phyloP scores from a whole-genome alignment of 257 asterid genomes.

The Solanum pinnatisectum region DNA sequence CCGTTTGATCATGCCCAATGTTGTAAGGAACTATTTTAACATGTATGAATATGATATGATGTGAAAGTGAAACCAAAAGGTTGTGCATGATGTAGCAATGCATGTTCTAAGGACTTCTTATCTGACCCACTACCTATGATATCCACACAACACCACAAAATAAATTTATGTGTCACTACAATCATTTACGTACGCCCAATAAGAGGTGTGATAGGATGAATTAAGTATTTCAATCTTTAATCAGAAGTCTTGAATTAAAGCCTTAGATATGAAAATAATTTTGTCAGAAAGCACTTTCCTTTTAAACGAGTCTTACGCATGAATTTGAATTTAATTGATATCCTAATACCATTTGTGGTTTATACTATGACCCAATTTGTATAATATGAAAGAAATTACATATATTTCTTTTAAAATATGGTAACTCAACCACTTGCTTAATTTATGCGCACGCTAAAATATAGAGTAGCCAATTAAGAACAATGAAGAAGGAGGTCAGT shows the following conservation, averaged over 20 bases:
- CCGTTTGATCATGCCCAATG: not conserved
- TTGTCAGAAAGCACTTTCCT: too few species aligned
- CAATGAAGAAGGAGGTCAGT: not conserved
- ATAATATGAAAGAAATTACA: too few species aligned
- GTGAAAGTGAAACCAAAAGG: not conserved
- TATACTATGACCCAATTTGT: too few species aligned
- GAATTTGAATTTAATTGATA: not conserved
- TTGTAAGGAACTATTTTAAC: not conserved
- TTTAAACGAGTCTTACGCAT: not conserved
- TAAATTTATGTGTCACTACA: not conserved
- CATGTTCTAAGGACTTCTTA: not conserved
- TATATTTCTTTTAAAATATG: too few species aligned
- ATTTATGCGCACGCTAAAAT: not conserved
- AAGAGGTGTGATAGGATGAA: too few species aligned
- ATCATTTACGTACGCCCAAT: too few species aligned
- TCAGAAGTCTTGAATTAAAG: too few species aligned
- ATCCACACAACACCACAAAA: not conserved
- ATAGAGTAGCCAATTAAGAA: not conserved
- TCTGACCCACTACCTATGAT: not conserved
- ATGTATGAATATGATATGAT: not conserved
- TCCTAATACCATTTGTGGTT: too few species aligned
- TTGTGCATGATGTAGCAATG: not conserved
- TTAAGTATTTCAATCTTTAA: too few species aligned
- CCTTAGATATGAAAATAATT: fast-evolving
- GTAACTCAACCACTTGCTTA: not conserved